Base-by-base conservation (phyloP, 192 early-diverging fungal species). In the Linnemannia exigua region DNA sequence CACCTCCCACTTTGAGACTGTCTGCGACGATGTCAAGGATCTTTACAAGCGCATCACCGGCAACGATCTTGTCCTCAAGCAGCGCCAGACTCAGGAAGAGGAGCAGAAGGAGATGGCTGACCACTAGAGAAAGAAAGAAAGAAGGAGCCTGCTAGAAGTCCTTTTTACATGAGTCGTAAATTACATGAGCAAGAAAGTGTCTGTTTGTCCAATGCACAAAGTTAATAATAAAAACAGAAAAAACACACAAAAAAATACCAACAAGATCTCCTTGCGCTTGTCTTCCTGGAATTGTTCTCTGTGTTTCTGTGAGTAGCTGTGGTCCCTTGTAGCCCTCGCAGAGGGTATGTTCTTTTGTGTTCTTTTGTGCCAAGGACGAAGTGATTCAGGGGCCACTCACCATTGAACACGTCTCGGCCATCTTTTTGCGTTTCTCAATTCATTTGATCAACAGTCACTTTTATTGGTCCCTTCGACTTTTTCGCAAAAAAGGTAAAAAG, bases 1-100 rank as follows among this genome's bases (percentile, higher is more conserved):
- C 46, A 98, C 98, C 35, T 97, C 96, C 52, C 98, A 99, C 93
- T 99, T 99, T 94, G 99, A 97, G 90, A 97, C 99, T 67, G 95
- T 98, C 38, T 98, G 96, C 87, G 95, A 96, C 68, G 99, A 99
- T 84, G 97, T 99, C 68, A 96, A 97, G 91, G 92, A 94, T 84
- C 90, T 99, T 69, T 99, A 99, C 90, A 90, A 90, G 76, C 95
- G 95, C 61, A 87, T 95, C 70, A 95, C 95, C 6, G 95, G 95
- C 71, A 90, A 94, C 47, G 92, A 94, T 22, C 89, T 96, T 67
- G 92, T 92, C n/a, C 81, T 96, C 71, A 92, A 95, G 93, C 93
- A 95, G 87, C 91, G 93, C 70, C 73, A 88, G 25, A 91, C 82
- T 74, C 90, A 91, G 80, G 91, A 90, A 44, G 90, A 93, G 79